Base-by-base conservation (phyloP, 805 yeast genomes). In the Ogataea chonburiensis region DNA sequence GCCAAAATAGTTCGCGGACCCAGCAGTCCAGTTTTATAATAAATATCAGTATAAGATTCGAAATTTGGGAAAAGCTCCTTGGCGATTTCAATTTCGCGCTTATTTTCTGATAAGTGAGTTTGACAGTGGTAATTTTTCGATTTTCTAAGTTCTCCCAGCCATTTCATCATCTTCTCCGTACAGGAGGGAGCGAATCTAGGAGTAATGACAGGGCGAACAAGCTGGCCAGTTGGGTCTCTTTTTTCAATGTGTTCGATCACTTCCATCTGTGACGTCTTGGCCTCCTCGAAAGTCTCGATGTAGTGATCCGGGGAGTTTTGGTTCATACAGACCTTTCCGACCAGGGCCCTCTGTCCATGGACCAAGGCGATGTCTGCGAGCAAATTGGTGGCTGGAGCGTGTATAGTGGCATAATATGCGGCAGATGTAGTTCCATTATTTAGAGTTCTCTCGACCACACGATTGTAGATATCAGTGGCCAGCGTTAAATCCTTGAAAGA, bases 301-400 rank as follows among this genome's bases (percentile, higher is more conserved):
- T 86, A 78, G 55, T 75, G 82, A 19, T 74, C 81, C 0, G 93
- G 94, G 1, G 86, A 75, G 62, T 86, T 81, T 43, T 75, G 73
- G 55, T 88, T 82, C 98, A 93, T 93, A 57, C 98, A 93, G 14
- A 87, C 95, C 50, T 91, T 81, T 4, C 98, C 98, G 24, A 93
- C 77, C 36, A 85, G 72, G 0, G 96, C 96, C 43, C 97, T 68
- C 61, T 89, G 98, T 24, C 96, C 95, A 19, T 64, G 49, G 24
- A 66, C 42, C 9, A 79, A 63, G 22, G 91, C 78, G 11, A 83
- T 56, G 40, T 81, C 83, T 2, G 95, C 95, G 52, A 93, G 73
- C 23, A 81, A 50, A 34, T 81, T 81, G 2, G 97, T 75, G 3
- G 95, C 79, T 5, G 73, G 75, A 0, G 80, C 67, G 54, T 91